Percentiles rank a stretch among this genome's conserved stretches.
Evolutionary conservation across 352 stramenopile species (phyloP).

Genomic region (Globisporangium ultimum): DNA sequence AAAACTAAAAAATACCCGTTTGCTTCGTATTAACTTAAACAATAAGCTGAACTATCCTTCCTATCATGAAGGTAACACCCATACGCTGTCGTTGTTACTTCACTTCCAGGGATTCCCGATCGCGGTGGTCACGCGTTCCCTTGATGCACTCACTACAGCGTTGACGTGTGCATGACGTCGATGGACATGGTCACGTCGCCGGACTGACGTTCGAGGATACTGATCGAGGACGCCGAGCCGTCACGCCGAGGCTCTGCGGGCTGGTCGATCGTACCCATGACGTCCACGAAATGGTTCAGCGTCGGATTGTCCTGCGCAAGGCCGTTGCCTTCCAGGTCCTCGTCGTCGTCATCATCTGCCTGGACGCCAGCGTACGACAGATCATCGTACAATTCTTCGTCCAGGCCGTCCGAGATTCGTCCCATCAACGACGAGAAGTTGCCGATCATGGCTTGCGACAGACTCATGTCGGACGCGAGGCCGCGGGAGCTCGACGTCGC

Average conservation of each 20-base stretch:
- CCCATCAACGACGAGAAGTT: slow-evolving; percentile 70
- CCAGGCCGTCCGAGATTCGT: slow-evolving; percentile 48
- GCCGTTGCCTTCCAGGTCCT: slow-evolving; percentile 19
- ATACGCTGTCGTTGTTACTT: too few relatives aligned
- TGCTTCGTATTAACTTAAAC: too few relatives aligned
- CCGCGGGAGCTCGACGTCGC: slow-evolving; percentile 22
- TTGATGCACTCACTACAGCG: slow-evolving; percentile 2
- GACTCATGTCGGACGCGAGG: slow-evolving; percentile 57
- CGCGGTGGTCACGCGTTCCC: too few relatives aligned
- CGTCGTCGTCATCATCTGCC: slow-evolving; percentile 13
- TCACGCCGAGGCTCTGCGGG: background rate
- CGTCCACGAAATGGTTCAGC: slow-evolving; percentile 16
- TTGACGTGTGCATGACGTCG: slow-evolving; percentile 19
- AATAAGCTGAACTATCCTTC: too few relatives aligned
- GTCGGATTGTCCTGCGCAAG: background rate
- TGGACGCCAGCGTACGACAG: slow-evolving; percentile 17
- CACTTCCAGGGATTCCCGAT: too few relatives aligned
- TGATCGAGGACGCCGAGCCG: slow-evolving; percentile 18
- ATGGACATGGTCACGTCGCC: slow-evolving; percentile 16
- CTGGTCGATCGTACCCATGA: slow-evolving; percentile 5
- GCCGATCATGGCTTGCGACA: slow-evolving; percentile 68
- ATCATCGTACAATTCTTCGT: slow-evolving; percentile 43
- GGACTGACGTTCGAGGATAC: slow-evolving; percentile 19
- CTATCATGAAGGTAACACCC: too few relatives aligned
- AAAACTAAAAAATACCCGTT: too few relatives aligned